Evolutionary conservation across 352 stramenopile species (phyloP).

Genomic region (Plasmopara viticola): DNA sequence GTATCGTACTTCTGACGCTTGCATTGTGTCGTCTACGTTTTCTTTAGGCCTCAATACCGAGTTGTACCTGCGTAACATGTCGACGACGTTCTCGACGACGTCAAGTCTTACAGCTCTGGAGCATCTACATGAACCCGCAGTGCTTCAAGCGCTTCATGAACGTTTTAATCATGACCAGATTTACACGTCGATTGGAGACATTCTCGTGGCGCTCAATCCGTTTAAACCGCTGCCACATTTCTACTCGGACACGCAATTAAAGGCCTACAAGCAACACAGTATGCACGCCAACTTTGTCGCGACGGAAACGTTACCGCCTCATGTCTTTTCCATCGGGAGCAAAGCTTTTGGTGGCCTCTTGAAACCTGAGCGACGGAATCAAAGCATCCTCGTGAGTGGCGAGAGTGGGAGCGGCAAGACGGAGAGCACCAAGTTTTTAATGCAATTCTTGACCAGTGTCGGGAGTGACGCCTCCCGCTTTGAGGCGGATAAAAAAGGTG

Average conservation of each 20-base stretch:
- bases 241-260: slow-evolving; percentile 53
- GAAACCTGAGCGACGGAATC: slow-evolving; percentile 56
- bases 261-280: slow-evolving; percentile 61
- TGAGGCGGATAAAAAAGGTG: slow-evolving; percentile 19
- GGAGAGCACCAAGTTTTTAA: slow-evolving; percentile 95
- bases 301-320: slow-evolving; percentile 41
- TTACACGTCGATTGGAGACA: slow-evolving; percentile 85
- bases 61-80: slow-evolving; percentile 65
- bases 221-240: slow-evolving; percentile 60
- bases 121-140: slow-evolving; percentile 77
- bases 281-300: slow-evolving; percentile 2
- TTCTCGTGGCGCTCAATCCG: slow-evolving; percentile 80
- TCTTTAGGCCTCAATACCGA: slow-evolving; percentile 27
- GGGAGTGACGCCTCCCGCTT: slow-evolving; percentile 31
- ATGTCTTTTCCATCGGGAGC: slow-evolving; percentile 88
- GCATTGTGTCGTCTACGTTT: not conserved
- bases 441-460: slow-evolving; percentile 93
- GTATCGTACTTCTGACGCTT: slow-evolving; percentile 5
- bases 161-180: slow-evolving; percentile 71
- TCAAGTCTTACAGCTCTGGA: slow-evolving; percentile 71
- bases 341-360: slow-evolving; percentile 79
- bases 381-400: slow-evolving; percentile 91
- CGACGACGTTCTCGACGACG: slow-evolving; percentile 44
- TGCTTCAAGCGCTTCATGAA: slow-evolving; percentile 74
- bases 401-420: slow-evolving; percentile 93